Percentiles rank a stretch among this genome's conserved stretches.
Conservation (phyloP, 2,329 filamentous ascomycete genomes). For the Pseudopyricularia cyperi region DNA sequence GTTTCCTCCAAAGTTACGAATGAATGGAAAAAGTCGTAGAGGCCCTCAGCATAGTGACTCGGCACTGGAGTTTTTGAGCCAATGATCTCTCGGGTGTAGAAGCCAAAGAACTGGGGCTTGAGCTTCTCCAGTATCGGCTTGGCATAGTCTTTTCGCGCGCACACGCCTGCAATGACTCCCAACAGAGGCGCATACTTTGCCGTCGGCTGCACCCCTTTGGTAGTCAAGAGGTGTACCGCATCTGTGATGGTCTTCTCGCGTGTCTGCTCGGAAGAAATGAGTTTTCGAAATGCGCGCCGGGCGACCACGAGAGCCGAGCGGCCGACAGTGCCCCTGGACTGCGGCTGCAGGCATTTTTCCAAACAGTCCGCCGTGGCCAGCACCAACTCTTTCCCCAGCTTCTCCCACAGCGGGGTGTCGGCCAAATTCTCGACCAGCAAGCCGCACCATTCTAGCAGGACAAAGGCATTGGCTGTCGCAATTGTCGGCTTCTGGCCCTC, state of each 20-base stretch:
- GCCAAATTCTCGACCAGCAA: conserved; percentile 62
- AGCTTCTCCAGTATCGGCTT: conserved; percentile 48
- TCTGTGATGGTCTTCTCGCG: conserved; percentile 48
- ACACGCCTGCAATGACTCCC: conserved; percentile 79
- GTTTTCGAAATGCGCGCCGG: conserved; percentile 63
- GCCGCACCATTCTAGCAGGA: conserved; percentile 82
- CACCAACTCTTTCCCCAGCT: conserved; percentile 52
- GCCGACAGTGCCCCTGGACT: conserved; percentile 49
- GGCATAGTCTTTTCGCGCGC: conserved; percentile 53
- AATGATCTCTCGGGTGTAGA: conserved; percentile 75
- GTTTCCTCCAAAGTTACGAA: conserved; percentile 68
- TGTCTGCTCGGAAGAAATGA: conserved; percentile 47
- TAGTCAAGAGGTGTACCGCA: conserved; percentile 52
- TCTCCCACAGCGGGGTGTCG: conserved; percentile 47
- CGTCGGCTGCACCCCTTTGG: conserved; percentile 50
- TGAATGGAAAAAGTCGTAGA: conserved; percentile 69
- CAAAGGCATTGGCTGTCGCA: conserved; percentile 70
- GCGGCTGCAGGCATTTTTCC: conserved; percentile 62
- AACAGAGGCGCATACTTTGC: conserved; percentile 66
- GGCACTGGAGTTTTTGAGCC: conserved; percentile 64
- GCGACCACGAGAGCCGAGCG: conserved; percentile 66
- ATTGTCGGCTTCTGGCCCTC: conserved; percentile 70
- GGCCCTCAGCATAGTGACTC: conserved; percentile 55
- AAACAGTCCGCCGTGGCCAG: conserved; percentile 58
- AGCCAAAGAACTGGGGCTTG: conserved; percentile 65